Conservation (phyloP, 495 filamentous ascomycete genomes). For the Pseudoneurospora amorphoporcata region DNA sequence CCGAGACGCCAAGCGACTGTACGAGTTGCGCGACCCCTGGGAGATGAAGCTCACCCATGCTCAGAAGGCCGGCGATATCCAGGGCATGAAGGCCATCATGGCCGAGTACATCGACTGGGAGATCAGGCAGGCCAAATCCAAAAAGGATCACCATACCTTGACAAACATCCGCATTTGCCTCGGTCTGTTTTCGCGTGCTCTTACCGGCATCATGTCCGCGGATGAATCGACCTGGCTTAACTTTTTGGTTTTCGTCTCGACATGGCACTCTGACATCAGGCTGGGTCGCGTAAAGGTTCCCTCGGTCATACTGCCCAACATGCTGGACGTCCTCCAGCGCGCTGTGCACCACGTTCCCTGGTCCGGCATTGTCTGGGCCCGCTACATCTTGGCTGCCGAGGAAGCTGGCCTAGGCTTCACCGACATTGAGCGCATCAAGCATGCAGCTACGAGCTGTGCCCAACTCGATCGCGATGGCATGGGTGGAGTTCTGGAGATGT, state of each 20-base stretch:
- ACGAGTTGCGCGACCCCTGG: slow-evolving; percentile 55
- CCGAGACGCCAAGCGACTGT: slow-evolving; percentile 58
- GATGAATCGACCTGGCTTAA: slow-evolving; percentile 70
- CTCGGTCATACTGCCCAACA: slow-evolving; percentile 28
- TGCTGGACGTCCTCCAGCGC: slow-evolving; percentile 46
- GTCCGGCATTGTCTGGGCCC: slow-evolving; percentile 84
- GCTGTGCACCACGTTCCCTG: slow-evolving; percentile 84
- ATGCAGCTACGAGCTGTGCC: slow-evolving; percentile 75
- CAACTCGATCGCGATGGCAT: slow-evolving; percentile 63
- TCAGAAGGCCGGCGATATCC: slow-evolving; percentile 44
- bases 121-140: slow-evolving; percentile 40
- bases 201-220: slow-evolving; percentile 53
- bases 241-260: slow-evolving; percentile 60
- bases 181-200: slow-evolving; percentile 68
- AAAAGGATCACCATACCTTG: slow-evolving; percentile 36
- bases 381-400: slow-evolving; percentile 75
- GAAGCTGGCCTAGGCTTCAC: slow-evolving; percentile 59
- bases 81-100: slow-evolving; percentile 48
- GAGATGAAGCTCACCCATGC: slow-evolving; percentile 60
- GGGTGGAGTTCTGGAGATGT: slow-evolving; percentile 78
- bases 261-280: slow-evolving; percentile 25
- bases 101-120: slow-evolving; percentile 81
- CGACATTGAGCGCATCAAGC: slow-evolving; percentile 82
- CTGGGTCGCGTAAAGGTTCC: slow-evolving; percentile 22
- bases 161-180: slow-evolving; percentile 50